phyloP scores from a whole-genome alignment of 306 rosid genomes.

The Glycyrrhiza uralensis region DNA sequence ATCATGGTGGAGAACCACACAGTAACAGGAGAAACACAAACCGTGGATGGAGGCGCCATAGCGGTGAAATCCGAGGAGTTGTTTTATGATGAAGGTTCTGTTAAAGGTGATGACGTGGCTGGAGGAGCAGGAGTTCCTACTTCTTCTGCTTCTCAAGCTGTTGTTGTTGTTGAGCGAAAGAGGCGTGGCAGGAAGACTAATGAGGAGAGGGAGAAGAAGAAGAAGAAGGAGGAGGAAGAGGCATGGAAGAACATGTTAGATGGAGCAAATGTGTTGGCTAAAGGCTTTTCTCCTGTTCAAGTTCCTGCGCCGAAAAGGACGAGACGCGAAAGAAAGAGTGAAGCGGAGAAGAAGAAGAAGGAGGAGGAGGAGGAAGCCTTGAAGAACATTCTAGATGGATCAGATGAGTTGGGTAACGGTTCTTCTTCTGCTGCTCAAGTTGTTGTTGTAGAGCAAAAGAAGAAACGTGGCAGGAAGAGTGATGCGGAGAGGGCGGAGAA shows the following conservation, averaged over 20 bases:
- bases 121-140: too few species aligned
- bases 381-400: neutral
- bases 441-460: neutral
- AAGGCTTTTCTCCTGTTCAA: neutral
- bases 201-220: too few species aligned
- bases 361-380: too few species aligned
- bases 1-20: neutral
- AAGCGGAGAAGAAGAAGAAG: neutral
- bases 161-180: too few species aligned
- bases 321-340: constrained; percentile 19
- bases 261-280: too few species aligned
- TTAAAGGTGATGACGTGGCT: neutral
- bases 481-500: neutral
- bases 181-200: too few species aligned
- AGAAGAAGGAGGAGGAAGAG: too few species aligned
- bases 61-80: neutral
- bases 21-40: neutral
- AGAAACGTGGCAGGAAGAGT: neutral
- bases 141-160: too few species aligned
- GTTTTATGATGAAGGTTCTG: neutral
- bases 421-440: neutral
- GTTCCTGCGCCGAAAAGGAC: neutral
- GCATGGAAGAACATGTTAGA: too few species aligned
- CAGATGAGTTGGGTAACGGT: too few species aligned
- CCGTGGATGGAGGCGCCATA: neutral